These are phyloP conservation scores for Leccinum subfulvum DNA, from an alignment of 1,284 basidiomycete species.

Conservation along the genomic window DNA sequence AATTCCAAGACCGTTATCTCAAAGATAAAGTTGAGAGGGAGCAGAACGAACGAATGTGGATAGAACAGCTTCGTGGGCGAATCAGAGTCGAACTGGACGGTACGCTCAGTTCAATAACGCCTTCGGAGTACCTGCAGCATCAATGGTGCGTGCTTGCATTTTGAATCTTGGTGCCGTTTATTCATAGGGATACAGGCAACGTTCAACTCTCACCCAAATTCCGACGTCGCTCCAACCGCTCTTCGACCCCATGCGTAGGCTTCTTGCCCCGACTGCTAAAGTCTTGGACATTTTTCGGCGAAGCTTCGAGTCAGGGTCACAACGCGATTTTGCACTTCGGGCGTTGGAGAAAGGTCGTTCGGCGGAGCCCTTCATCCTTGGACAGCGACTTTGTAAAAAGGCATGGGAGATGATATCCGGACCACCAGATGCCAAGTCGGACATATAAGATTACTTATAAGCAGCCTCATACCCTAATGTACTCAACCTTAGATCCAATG, in stretches of 20 bases:
- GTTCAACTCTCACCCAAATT: conserved; percentile 35
- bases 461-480: conserved; percentile 25
- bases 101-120: conserved; percentile 24
- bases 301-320: conserved; percentile 50
- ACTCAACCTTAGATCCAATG: conserved; percentile 11
- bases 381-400: conserved; percentile 44
- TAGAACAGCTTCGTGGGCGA: conserved; percentile 23
- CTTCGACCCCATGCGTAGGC: conserved; percentile 44
- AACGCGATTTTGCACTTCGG: conserved; percentile 47
- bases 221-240: conserved; percentile 38
- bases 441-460: conserved; percentile 16
- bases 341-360: conserved; percentile 56
- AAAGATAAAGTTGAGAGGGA: conserved; percentile 23
- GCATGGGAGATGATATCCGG: conserved; percentile 48
- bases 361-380: conserved; percentile 53
- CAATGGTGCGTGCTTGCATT: conserved; percentile 22
- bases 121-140: conserved; percentile 24
- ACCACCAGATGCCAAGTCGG: conserved; percentile 27
- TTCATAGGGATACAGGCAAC: conserved; percentile 26
- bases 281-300: conserved; percentile 47
- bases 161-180: background rate
- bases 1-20: conserved; percentile 42
- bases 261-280: conserved; percentile 49
- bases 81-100: conserved; percentile 31
- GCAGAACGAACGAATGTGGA: conserved; percentile 22